These are phyloP conservation scores for Teunomyces gatunensis DNA, from an alignment of 805 yeast genomes.

Conservation along the genomic window DNA sequence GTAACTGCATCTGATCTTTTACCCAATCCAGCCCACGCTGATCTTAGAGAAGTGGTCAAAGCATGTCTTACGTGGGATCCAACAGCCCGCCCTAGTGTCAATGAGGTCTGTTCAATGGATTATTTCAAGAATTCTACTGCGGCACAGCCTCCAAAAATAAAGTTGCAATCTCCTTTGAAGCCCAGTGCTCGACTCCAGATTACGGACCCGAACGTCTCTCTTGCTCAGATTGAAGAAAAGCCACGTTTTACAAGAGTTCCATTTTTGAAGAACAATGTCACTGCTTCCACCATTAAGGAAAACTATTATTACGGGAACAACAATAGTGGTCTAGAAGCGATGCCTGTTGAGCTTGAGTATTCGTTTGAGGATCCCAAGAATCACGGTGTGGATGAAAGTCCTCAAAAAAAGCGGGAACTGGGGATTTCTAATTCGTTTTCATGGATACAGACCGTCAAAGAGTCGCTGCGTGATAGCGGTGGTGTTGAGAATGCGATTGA, in stretches of 20 bases:
- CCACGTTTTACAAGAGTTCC: too few relatives aligned
- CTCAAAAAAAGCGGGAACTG: too few relatives aligned
- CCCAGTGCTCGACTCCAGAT: neutral
- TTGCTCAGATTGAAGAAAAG: neutral
- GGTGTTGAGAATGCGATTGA: neutral
- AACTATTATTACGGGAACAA: neutral
- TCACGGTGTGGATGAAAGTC: too few relatives aligned
- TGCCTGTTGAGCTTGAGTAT: neutral
- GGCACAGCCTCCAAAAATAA: neutral
- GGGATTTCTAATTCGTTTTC: neutral
- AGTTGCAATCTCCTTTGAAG: neutral
- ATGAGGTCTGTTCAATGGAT: slow-evolving; percentile 45
- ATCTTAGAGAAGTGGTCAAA: slow-evolving; percentile 41
- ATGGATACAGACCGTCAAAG: slow-evolving; percentile 1
- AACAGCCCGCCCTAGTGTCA: slow-evolving; percentile 52
- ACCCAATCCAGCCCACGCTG: slow-evolving; percentile 41
- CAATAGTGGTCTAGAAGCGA: neutral
- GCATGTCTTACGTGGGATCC: slow-evolving; percentile 80
- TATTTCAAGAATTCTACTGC: slow-evolving; percentile 49
- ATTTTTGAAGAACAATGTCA: too few relatives aligned
- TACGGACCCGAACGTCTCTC: neutral
- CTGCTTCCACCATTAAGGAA: neutral
- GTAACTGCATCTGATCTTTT: slow-evolving; percentile 44
- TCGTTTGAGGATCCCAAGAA: neutral
- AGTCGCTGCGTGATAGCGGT: neutral